These are phyloP conservation scores for Penicillium thymicola DNA, from an alignment of 2,329 filamentous ascomycete genomes.

Conservation along the genomic window DNA sequence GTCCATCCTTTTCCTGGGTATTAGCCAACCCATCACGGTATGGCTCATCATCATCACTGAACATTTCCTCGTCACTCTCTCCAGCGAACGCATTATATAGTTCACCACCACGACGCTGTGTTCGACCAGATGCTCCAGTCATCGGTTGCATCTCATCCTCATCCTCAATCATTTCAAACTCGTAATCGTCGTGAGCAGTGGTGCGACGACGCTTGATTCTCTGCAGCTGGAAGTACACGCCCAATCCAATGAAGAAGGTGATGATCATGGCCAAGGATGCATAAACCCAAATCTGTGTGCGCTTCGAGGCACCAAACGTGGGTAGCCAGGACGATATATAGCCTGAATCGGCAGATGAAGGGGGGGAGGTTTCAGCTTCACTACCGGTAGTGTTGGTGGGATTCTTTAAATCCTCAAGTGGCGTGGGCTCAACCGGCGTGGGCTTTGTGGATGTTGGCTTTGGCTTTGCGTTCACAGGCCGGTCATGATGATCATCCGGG, in stretches of 20 bases:
- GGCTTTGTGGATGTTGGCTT: constrained; percentile 24
- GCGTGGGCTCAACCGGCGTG: constrained; percentile 15
- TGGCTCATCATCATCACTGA: constrained; percentile 44
- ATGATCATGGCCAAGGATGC: constrained; percentile 80
- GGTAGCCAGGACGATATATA: constrained; percentile 84
- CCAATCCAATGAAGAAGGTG: constrained; percentile 76
- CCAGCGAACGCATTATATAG: constrained; percentile 97
- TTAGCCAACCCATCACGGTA: constrained; percentile 33
- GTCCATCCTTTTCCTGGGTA: constrained; percentile 19
- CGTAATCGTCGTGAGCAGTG: constrained; percentile 76
- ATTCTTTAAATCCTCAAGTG: constrained; percentile 23
- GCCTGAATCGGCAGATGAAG: constrained; percentile 40
- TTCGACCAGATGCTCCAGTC: constrained; percentile 50
- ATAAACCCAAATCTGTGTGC: constrained; percentile 91
- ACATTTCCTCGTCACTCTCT: constrained; percentile 73
- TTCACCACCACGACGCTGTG: constrained; percentile 69
- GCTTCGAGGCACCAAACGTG: constrained; percentile 81
- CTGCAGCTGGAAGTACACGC: constrained; percentile 76
- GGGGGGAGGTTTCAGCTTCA: constrained; percentile 15
- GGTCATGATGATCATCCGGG: constrained; percentile 63
- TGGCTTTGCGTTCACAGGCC: constrained; percentile 62
- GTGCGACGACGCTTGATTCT: constrained; percentile 73
- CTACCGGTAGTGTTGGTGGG: constrained; percentile 27
- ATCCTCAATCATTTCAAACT: constrained; percentile 88
- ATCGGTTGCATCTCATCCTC: constrained; percentile 57